Evolutionary conservation across 805 yeast genomes (phyloP).

Genomic region (Candida yuanshanica): DNA sequence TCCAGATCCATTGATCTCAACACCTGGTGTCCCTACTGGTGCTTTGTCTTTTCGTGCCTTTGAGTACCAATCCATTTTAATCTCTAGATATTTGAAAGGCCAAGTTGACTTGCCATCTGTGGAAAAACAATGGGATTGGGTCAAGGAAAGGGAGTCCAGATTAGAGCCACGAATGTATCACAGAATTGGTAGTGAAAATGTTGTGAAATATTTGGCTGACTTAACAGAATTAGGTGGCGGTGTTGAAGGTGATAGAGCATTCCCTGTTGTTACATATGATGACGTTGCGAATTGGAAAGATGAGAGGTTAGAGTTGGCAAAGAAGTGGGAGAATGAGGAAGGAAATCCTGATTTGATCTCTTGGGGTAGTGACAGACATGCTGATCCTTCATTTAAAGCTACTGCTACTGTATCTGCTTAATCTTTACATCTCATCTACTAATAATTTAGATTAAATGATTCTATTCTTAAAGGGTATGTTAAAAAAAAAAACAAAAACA

Average conservation of each 20-base stretch:
- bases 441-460: no score
- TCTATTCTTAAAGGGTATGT: neutral
- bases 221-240: conserved; percentile 27
- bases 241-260: conserved; percentile 16
- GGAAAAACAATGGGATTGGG: conserved; percentile 35
- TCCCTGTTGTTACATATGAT: conserved; percentile 16
- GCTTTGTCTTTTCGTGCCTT: conserved; percentile 43
- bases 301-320: neutral
- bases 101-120: conserved; percentile 32
- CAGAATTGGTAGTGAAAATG: conserved; percentile 29
- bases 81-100: conserved; percentile 48
- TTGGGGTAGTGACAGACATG: neutral
- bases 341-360: neutral
- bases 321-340: neutral
- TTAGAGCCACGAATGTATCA: conserved; percentile 22
- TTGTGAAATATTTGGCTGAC: conserved; percentile 20
- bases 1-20: conserved; percentile 41
- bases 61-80: conserved; percentile 43
- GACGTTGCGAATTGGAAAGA: conserved; percentile 23
- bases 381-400: neutral
- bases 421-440: no score
- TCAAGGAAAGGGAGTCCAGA: conserved; percentile 13
- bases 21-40: conserved; percentile 34
- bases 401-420: no score
- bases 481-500: neutral